Base-by-base conservation (phyloP, 805 yeast genomes). In the Ogataea methylovora region DNA sequence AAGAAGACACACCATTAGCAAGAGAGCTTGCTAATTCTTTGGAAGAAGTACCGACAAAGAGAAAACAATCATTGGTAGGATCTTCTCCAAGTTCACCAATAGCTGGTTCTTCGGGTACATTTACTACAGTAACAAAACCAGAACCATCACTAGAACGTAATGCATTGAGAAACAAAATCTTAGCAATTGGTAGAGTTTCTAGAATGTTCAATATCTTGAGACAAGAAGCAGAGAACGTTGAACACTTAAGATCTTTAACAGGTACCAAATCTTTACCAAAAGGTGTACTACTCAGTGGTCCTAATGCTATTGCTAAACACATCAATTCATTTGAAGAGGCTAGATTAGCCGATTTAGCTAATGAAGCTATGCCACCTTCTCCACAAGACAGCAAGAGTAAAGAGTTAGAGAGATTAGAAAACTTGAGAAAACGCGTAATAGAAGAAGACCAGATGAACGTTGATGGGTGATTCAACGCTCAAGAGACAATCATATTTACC, bases 161-260 rank as follows among this genome's bases (percentile, higher is more conserved):
- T 8, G 55, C 85, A 1, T 63, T 87, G 39, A 73, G 90, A 43
- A 87, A 84, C 59, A 90, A 90, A 67, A 84, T 92, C 34, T 61
- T 90, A 48, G 97, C 97, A 11, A 92, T 90, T 58, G 97, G 97
- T n/a, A 73, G 95, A 44, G 85, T 90, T 35, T 82, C 95, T 15
- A 73, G 97, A 39, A 88, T 92, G 96, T 92, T 83, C 61, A 81
- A 80, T 42, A 82, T 90, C 6, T 66, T 90, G 47, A 71, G 97
- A 43, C 86, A 86, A 53, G 96, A 90, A 54, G 74, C 90, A 30
- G 97, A 85, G 56, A 79, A 77, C 45, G 94, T 92, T 31, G 80
- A 82, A 38, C 87, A 82, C 50, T 67, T 90, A 49, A 84, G 92
- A 58, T 68, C 71, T 23, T 65, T 79, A 42, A 70, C 82, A 39